phyloP scores from a whole-genome alignment of 192 early-diverging fungal genomes.

The Podila minutissima region DNA sequence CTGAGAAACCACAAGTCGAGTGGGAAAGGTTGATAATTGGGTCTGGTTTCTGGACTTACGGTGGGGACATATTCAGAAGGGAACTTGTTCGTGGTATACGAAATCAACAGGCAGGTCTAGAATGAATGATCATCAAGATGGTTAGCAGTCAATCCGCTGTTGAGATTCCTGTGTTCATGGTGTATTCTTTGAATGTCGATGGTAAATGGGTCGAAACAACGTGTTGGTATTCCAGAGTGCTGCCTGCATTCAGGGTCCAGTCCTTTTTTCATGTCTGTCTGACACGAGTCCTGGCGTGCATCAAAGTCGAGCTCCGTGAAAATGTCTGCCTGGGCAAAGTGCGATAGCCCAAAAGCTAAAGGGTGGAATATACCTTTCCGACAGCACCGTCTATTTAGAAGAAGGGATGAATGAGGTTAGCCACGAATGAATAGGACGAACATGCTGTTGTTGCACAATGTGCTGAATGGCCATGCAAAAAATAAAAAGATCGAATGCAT shows the following conservation, averaged over 20 bases:
- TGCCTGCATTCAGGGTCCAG: too few relatives aligned
- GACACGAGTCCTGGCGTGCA: neutral
- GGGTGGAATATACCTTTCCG: neutral
- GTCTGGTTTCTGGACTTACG: constrained; percentile 60
- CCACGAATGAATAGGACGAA: too few relatives aligned
- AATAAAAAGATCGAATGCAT: too few relatives aligned
- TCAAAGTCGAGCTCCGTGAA: neutral
- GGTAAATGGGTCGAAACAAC: too few relatives aligned
- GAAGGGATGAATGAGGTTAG: neutral
- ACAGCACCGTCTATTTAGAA: neutral
- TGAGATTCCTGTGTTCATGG: too few relatives aligned
- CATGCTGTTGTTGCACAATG: neutral
- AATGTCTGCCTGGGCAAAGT: neutral
- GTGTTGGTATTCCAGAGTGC: too few relatives aligned
- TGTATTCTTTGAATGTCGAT: too few relatives aligned
- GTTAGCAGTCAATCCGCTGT: neutral
- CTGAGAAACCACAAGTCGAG: too few relatives aligned
- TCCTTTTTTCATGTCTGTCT: too few relatives aligned
- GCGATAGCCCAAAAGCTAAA: neutral
- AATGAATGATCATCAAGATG: constrained; percentile 3
- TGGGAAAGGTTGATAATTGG: neutral
- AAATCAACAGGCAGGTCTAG: constrained; percentile 93
- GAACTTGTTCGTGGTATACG: constrained; percentile 97
- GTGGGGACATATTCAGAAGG: constrained; percentile 97
- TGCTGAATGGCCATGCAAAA: neutral